Base-by-base conservation (phyloP, 176 grass and related monocot genomes). In the Eragrostis nindensis region DNA sequence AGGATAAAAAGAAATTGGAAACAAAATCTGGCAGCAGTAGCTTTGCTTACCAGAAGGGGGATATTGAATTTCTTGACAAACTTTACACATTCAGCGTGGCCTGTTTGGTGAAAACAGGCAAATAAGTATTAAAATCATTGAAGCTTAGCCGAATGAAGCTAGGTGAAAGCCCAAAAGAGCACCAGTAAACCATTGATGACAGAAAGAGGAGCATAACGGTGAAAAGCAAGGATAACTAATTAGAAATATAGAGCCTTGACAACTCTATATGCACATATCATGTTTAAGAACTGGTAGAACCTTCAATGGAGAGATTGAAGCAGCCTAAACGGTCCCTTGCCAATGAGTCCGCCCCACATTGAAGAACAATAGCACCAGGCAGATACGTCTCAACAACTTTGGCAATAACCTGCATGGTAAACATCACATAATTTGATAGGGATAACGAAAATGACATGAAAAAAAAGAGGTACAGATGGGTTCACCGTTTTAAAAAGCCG, bases 291-390 rank as follows among this genome's bases (percentile, higher is more conserved):
- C 54, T 24, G 44, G 56, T 42, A 56, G 45, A 68, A 98, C 95
- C 95, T 95, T 98, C 95, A 85, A 98, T 98, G 19, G 95, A 95
- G 68, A 98, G 95, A 80, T 98, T 98, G 72, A 98, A 98, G 82
- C 95, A 98, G 16, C 95, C 92, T 63, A 98, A 83, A 52, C 95
- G 92, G 82, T 98, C 95, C n/a, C 90, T 86, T 68, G 92, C 95
- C 76, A 98, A 94, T 75, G 95, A 98, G 89, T 98, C 95, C 78
- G 92, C 92, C 49, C 95, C 95, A 79, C 95, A 98, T 86, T 98
- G 95, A 85, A 98, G 92, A 91, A 98, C 92, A 82, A 98, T 93
- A 75, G 92, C 90, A 89, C 95, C 92, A 61, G 95, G 95, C 49
- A 88, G 59, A 89, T 98, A 98, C 81, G 86, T 89, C 75, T 95